Base-by-base conservation (phyloP, 139 green algal genomes). In the Yamagishiella unicocca region DNA sequence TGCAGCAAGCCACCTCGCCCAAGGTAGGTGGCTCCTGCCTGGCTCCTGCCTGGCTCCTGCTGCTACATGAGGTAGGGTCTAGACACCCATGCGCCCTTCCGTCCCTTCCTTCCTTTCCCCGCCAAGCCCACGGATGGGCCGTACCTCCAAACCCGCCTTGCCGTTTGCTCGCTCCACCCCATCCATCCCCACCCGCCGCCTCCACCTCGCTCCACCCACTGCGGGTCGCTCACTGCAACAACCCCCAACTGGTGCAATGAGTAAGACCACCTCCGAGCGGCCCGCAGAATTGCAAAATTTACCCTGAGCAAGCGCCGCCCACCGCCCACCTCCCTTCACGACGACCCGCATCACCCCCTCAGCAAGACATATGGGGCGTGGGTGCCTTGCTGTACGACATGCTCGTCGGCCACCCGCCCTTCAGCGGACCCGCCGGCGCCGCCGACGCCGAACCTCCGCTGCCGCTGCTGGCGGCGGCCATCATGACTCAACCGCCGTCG, bases 371-470 rank as follows among this genome's bases (percentile, higher is more conserved):
- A 2, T 83, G 75, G 75, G 75, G 5, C 1, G 43, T 83, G 0
- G 75, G 75, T 33, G 75, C 75, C 22, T 24, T 70, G 24, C 2
- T 83, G 35, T 83, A 54, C 75, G 75, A 83, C 35, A 21, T 70
- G 4, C 53, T 83, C 12, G 4, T 83, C 4, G 75, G 75, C 33
- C 53, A 83, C 53, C 53, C 75, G 33, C 75, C 75, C 53, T 82
- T 82, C 75, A 71, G 53, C 35, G 53, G 35, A 3, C 53, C 53
- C 27, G 46, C 25, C 45, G 10, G 29, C 3, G 40, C 4, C 24
- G 24, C 40, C 24, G 19, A 31, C 31, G 31, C 46, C 31, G 53
- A 66, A 19, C 53, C 35, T 50, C 35, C 53, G 33, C 3, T 67
- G 31, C 31, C n/a, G 46, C 45, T 45, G 74, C 31, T 82, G 46